These are phyloP conservation scores for Ephemerocybe angulata DNA, from an alignment of 768 basidiomycete species.

Conservation along the genomic window DNA sequence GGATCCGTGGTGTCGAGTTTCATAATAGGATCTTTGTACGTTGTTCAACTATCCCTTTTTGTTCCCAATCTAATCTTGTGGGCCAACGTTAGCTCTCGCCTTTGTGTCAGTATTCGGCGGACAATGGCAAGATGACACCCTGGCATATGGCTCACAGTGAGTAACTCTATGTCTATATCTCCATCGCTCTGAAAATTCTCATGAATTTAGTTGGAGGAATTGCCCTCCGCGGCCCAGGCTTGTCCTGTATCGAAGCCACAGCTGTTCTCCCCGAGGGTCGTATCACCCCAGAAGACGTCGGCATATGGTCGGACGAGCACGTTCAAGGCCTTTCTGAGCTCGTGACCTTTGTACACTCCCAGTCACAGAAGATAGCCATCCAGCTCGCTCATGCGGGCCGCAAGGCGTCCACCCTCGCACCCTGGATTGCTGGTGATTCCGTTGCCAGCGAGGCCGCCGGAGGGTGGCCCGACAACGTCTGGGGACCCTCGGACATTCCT, in stretches of 20 bases:
- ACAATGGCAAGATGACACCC: conserved; percentile 46
- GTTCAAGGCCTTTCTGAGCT: conserved; percentile 39
- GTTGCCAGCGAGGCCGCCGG: conserved; percentile 34
- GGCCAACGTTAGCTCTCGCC: conserved; percentile 41
- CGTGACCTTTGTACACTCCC: conserved; percentile 69
- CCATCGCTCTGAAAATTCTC: conserved; percentile 4
- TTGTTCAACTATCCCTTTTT: conserved; percentile 15
- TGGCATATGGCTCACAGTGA: conserved; percentile 65
- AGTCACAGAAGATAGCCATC: conserved; percentile 65
- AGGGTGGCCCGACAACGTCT: conserved; percentile 55
- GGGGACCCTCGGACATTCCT: conserved; percentile 52
- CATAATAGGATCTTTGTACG: conserved; percentile 50
- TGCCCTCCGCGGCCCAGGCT: conserved; percentile 49
- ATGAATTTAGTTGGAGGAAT: conserved; percentile 46
- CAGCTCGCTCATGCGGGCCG: conserved; percentile 77
- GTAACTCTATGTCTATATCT: conserved; percentile 25
- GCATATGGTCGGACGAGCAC: conserved; percentile 64
- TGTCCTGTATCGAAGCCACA: conserved; percentile 64
- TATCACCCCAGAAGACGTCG: conserved; percentile 64
- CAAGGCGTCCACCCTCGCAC: conserved; percentile 63
- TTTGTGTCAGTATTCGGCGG: conserved; percentile 57
- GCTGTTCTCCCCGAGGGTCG: conserved; percentile 58
- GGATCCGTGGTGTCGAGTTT: conserved; percentile 48
- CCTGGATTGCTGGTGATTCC: conserved; percentile 45
- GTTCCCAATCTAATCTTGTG: background rate